Percentiles rank a stretch among this genome's conserved stretches.
These are phyloP conservation scores for Gentiana dahurica DNA, from an alignment of 257 asterid genomes.

Conservation along the genomic window DNA sequence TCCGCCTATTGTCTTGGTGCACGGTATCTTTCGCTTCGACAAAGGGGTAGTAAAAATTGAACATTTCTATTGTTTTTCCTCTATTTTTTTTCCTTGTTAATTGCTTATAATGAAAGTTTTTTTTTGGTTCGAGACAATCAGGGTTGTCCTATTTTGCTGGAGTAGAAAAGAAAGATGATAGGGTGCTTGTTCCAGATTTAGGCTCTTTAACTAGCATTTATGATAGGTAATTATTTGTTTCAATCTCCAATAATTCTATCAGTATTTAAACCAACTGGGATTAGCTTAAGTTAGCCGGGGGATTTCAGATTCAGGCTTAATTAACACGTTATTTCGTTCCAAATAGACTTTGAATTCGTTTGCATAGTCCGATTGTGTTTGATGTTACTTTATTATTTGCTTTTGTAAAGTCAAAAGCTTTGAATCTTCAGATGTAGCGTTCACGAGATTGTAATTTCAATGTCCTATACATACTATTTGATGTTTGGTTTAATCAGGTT, in stretches of 20 bases:
- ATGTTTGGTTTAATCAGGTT: constrained; percentile 14
- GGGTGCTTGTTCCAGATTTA: constrained; percentile 93
- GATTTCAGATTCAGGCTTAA: too few species aligned
- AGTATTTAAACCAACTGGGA: too few species aligned
- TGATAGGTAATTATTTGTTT: too few species aligned
- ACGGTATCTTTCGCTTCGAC: constrained; percentile 95
- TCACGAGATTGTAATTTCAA: not conserved
- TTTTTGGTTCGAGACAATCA: constrained; percentile 45
- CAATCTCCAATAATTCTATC: too few species aligned
- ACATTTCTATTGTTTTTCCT: not conserved
- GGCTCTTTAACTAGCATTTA: constrained; percentile 79
- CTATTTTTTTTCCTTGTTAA: not conserved
- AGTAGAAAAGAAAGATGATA: constrained; percentile 94
- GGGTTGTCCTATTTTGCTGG: constrained; percentile 93
- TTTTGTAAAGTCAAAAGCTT: too few species aligned
- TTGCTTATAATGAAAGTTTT: constrained; percentile 1
- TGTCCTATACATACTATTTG: too few species aligned
- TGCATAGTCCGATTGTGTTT: too few species aligned
- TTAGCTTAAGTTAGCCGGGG: too few species aligned
- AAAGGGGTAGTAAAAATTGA: constrained; percentile 60
- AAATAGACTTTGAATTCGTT: too few species aligned
- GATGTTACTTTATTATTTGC: too few species aligned
- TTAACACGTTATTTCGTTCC: too few species aligned
- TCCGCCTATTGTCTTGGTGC: constrained; percentile 93
- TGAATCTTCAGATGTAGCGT: too few species aligned